phyloP scores from a whole-genome alignment of 768 basidiomycete species.

The Rhodosporidiobolus odoratus region DNA sequence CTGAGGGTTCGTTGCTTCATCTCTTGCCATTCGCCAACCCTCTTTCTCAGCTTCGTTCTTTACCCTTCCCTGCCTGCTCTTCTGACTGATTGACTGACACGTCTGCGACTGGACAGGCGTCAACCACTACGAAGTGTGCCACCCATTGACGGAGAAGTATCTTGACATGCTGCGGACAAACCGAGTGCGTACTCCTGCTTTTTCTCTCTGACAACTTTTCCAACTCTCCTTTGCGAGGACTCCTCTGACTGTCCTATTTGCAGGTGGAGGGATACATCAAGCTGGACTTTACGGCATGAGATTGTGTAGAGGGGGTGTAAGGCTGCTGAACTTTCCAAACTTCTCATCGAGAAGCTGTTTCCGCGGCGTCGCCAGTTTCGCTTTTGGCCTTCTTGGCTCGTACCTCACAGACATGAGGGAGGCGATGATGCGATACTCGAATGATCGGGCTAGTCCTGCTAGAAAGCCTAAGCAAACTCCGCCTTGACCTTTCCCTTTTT shows the following conservation, averaged over 20 bases:
- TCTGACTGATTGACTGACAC: background rate
- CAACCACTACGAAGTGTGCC: slow-evolving; percentile 40
- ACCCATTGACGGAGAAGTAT: slow-evolving; percentile 37
- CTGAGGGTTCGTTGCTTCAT: slow-evolving; percentile 54
- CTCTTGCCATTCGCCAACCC: no score
- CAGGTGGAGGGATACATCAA: slow-evolving; percentile 39
- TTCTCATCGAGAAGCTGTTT: background rate
- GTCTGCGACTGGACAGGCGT: slow-evolving; percentile 8
- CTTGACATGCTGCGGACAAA: slow-evolving; percentile 37
- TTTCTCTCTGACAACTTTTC: background rate
- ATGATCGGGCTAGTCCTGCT: no score
- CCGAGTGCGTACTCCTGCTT: slow-evolving; percentile 21
- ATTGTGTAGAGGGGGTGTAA: no score
- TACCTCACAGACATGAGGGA: no score
- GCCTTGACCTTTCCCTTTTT: slow-evolving; percentile 33
- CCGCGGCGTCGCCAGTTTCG: no score
- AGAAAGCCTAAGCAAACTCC: slow-evolving; percentile 15
- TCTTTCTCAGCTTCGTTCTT: background rate
- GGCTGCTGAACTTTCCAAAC: no score
- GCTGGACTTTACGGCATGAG: slow-evolving; percentile 34
- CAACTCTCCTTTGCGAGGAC: background rate
- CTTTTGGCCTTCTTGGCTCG: no score
- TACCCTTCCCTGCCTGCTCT: no score
- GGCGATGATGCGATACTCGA: no score
- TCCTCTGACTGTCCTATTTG: background rate